Evolutionary conservation across 2,329 filamentous ascomycete genomes (phyloP).

Genomic region (Cryphonectria naterciae): DNA sequence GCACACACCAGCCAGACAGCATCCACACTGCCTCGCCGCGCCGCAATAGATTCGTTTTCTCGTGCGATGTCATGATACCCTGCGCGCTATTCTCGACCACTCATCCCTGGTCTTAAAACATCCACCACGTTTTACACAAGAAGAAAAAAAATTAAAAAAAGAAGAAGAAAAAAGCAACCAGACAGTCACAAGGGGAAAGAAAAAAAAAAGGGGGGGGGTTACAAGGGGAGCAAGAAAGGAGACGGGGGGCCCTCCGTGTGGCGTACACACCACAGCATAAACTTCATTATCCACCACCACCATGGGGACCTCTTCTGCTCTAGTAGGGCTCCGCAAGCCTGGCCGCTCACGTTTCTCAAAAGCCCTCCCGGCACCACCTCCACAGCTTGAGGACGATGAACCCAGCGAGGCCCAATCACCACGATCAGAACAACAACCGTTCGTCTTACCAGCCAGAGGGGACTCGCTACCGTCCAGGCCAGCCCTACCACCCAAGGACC

Average conservation of each 20-base stretch:
- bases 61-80: constrained; percentile 3
- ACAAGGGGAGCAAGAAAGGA: not conserved
- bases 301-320: constrained; percentile 33
- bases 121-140: not conserved
- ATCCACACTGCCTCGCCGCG: not conserved
- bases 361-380: constrained; percentile 57
- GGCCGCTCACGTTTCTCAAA: constrained; percentile 63
- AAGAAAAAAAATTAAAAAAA: not conserved
- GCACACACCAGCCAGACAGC: not conserved
- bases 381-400: constrained; percentile 33
- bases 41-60: constrained; percentile 1
- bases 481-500: constrained; percentile 29
- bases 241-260: not conserved
- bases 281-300: constrained; percentile 16
- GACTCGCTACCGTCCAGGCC: constrained; percentile 31
- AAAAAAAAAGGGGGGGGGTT: constrained; percentile 18
- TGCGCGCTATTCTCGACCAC: not conserved
- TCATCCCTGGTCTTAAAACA: not conserved
- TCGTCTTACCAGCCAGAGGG: constrained; percentile 21
- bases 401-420: constrained; percentile 4
- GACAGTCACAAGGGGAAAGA: not conserved
- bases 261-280: constrained; percentile 14
- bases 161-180: not conserved
- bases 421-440: not conserved
- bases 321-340: constrained; percentile 34